These are phyloP conservation scores for Boletus reticulatus DNA, from an alignment of 768 basidiomycete genomes.

Conservation along the genomic window DNA sequence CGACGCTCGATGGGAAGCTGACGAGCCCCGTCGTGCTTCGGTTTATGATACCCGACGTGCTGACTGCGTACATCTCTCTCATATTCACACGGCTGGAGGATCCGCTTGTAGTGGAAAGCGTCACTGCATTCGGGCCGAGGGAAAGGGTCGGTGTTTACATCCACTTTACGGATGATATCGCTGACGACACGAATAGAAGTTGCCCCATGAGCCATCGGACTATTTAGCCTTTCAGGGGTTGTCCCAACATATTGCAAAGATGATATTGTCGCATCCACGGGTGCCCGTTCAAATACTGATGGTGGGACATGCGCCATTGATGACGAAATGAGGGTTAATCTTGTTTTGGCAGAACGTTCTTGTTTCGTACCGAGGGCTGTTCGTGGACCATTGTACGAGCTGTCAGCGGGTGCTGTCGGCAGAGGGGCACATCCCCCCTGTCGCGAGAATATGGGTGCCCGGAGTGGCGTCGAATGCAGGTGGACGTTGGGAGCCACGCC, in stretches of 20 bases:
- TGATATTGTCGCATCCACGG: conserved; percentile 53
- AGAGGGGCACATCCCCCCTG: conserved; percentile 72
- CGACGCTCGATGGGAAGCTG: conserved; percentile 1
- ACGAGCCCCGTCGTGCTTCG: conserved; percentile 44
- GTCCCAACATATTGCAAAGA: conserved; percentile 62
- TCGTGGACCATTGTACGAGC: conserved; percentile 54
- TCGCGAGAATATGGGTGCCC: conserved; percentile 54
- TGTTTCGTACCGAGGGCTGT: conserved; percentile 56
- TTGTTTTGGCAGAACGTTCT: conserved; percentile 43
- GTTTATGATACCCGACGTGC: conserved; percentile 61
- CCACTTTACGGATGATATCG: background rate
- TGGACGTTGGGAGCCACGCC: conserved; percentile 50
- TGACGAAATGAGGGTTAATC: background rate
- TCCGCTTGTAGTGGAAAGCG: conserved; percentile 54
- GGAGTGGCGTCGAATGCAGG: background rate
- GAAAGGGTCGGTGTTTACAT: conserved; percentile 48
- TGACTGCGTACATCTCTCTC: conserved; percentile 62
- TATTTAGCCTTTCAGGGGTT: conserved; percentile 62
- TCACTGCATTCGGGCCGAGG: conserved; percentile 70
- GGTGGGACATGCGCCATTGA: conserved; percentile 29
- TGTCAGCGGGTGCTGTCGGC: conserved; percentile 67
- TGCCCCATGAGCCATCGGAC: conserved; percentile 67
- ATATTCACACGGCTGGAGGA: conserved; percentile 35
- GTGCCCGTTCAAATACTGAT: conserved; percentile 54
- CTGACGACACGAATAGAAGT: conserved; percentile 42